Evolutionary conservation across 768 basidiomycete species (phyloP), one percentile per base, ranked within the genome.

Genomic region (Coprinellus aureogranulatus): DNA sequence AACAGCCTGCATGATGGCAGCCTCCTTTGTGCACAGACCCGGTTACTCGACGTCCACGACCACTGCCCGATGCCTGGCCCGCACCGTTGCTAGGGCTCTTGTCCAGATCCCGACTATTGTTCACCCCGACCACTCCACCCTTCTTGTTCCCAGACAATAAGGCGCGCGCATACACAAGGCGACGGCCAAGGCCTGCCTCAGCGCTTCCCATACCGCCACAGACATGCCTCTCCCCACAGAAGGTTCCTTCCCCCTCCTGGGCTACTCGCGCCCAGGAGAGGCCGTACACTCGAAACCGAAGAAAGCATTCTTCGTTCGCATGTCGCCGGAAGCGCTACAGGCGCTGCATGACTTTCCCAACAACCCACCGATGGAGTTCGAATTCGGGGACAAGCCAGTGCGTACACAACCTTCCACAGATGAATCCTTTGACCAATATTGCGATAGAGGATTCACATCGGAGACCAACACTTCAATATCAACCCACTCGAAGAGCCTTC

Each of bases 241-340:
- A 62, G 72, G 75, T 1, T 72, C 77, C 10, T 77, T 90, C 44
- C 76, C 86, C 9, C 78, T 92, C 42, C 80, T 85, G 42, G 82
- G 84, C 30, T 77, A 79, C 63, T 76, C 83, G 1, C 74, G 75
- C 46, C 82, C 82, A 31, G 84, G 81, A 45, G 85, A 81, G 59
- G 74, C 81, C 0, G 66, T 79, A 31, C 81, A 83, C 31, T 77
- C 86, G 3, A 83, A 80, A 58, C 84, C 84, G 12, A 90, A 89
- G 75, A 79, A 80, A 25, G 90, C 89, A 48, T 85, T 90, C 83
- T 75, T 92, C 50, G 81, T 92, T 40, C 85, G 88, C 56, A 78
- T 92, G 81, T 84, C 90, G 3, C 77, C 81, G 31, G 87, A 89
- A 68, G 84, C 87, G 0, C 76, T 91, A 59, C 84, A 89, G 55